A percentile compares a stretch with the other conserved stretches of the same genome.
Conservation (phyloP, 78 protist species). For the Dictyostelium firmibasis region DNA sequence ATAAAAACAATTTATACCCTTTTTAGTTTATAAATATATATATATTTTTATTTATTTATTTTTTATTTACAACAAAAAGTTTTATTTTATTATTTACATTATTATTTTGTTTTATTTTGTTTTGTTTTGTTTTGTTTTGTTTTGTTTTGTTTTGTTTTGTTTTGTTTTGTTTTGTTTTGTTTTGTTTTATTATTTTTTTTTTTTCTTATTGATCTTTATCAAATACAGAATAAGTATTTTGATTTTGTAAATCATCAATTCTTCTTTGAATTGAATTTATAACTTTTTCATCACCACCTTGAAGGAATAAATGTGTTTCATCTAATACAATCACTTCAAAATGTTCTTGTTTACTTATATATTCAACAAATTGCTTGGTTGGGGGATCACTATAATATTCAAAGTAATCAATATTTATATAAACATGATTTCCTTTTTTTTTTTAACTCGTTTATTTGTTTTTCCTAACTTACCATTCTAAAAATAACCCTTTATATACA, state of each 20-base stretch:
- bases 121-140: background rate
- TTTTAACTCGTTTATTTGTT: no score
- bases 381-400: constrained; percentile 78
- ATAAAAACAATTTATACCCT: no score
- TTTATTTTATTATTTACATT: background rate
- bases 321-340: constrained; percentile 48
- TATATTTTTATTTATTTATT: no score
- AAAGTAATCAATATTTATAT: background rate
- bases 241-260: constrained; percentile 68
- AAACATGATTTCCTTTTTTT: background rate
- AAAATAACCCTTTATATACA: constrained; percentile 54
- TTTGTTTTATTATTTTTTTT: background rate
- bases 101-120: background rate
- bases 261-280: constrained; percentile 62
- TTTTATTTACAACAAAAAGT: background rate
- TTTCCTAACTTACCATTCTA: constrained; percentile 58
- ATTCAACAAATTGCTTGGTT: constrained; percentile 65
- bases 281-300: constrained; percentile 43
- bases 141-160: background rate
- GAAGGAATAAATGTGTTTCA: constrained; percentile 66
- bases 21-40: no score
- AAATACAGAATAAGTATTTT: constrained; percentile 54
- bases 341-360: constrained; percentile 61
- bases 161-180: background rate
- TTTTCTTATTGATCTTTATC: constrained; percentile 10